phyloP scores from a whole-genome alignment of 257 asterid genomes.

The Solanum corneliomulleri region DNA sequence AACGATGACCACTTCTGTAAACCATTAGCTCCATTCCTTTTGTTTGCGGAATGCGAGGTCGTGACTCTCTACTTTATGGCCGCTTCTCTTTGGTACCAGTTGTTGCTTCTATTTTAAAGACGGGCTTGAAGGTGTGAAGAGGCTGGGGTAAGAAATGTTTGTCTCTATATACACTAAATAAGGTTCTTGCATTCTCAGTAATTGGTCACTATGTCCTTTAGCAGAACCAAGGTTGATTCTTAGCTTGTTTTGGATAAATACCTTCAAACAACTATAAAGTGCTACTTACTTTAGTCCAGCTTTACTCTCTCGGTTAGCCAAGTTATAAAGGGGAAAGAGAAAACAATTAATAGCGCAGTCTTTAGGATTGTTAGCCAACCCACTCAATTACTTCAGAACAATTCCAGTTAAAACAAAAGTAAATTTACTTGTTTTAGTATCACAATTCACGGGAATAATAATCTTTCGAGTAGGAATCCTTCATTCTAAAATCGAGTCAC shows the following conservation, averaged over 20 bases:
- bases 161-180: neutral
- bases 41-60: neutral
- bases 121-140: neutral
- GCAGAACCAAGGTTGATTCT: neutral
- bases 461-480: neutral
- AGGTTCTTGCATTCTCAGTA: neutral
- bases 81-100: neutral
- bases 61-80: neutral
- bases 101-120: neutral
- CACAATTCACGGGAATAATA: neutral
- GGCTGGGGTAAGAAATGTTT: neutral
- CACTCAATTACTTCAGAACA: neutral
- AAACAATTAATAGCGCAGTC: neutral
- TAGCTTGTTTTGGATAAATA: neutral
- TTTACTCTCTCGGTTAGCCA: neutral
- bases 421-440: neutral
- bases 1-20: neutral
- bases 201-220: neutral
- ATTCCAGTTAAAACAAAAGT: neutral
- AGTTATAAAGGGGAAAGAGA: neutral
- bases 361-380: neutral
- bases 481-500: neutral
- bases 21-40: neutral
- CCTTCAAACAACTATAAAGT: neutral
- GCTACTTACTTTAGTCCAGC: neutral